Percentiles rank a stretch among this genome's conserved stretches.
These are phyloP conservation scores for Pisolithus orientalis DNA, from an alignment of 768 basidiomycete genomes.

Conservation along the genomic window DNA sequence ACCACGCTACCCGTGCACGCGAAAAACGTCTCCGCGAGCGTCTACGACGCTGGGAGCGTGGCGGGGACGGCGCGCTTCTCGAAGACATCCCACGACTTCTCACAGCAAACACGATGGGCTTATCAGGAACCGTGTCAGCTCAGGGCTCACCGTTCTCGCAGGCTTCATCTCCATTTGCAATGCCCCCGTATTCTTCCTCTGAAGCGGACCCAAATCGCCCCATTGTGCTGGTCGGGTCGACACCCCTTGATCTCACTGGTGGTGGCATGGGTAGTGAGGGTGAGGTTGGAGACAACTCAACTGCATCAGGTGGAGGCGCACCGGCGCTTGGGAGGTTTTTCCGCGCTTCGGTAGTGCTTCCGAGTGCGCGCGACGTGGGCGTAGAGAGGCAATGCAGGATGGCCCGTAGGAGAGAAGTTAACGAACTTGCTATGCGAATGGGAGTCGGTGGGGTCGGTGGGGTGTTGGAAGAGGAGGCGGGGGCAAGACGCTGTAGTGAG, in stretches of 20 bases:
- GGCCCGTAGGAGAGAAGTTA: slow-evolving; percentile 63
- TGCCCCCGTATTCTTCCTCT: slow-evolving; percentile 25
- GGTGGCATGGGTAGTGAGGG: slow-evolving; percentile 19
- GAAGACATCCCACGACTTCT: slow-evolving; percentile 59
- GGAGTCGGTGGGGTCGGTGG: slow-evolving; percentile 75
- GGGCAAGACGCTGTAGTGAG: background rate
- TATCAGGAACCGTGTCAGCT: slow-evolving; percentile 6
- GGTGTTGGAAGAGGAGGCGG: slow-evolving; percentile 34
- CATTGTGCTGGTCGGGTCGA: slow-evolving; percentile 18
- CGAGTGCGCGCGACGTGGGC: slow-evolving; percentile 45
- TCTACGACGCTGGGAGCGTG: slow-evolving; percentile 68
- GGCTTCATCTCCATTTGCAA: slow-evolving; percentile 48
- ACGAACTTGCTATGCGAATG: slow-evolving; percentile 80
- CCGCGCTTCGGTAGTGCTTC: slow-evolving; percentile 66
- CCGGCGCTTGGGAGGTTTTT: slow-evolving; percentile 41
- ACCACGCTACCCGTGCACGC: slow-evolving; percentile 55
- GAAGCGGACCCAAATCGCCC: slow-evolving; percentile 20
- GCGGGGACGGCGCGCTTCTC: slow-evolving; percentile 45
- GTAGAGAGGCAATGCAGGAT: slow-evolving; percentile 55
- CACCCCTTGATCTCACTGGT: slow-evolving; percentile 12
- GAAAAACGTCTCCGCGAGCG: slow-evolving; percentile 70
- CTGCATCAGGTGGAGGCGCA: background rate
- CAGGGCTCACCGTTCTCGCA: slow-evolving; percentile 16
- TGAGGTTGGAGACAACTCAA: slow-evolving; percentile 8
- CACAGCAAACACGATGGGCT: slow-evolving; percentile 13